A percentile compares a stretch with the other conserved stretches of the same genome.
Conservation (phyloP, 2,329 filamentous ascomycete genomes). For the Neonectria ditissima region DNA sequence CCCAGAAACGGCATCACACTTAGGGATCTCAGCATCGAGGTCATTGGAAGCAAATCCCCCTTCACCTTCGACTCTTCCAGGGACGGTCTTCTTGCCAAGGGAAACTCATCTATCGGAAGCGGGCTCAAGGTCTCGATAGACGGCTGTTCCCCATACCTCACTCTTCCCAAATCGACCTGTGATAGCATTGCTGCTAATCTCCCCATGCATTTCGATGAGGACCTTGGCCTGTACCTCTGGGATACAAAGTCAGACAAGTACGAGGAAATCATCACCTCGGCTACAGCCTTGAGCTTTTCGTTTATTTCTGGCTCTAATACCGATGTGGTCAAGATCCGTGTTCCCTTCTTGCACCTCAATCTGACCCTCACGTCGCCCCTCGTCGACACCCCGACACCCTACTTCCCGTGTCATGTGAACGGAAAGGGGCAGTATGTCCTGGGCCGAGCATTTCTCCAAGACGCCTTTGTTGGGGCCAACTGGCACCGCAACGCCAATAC, state of each 20-base stretch:
- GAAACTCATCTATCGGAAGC: constrained; percentile 32
- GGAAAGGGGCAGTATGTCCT: constrained; percentile 45
- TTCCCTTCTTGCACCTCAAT: constrained; percentile 50
- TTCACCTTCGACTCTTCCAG: constrained; percentile 14
- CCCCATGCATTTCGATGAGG: constrained; percentile 51
- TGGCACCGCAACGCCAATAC: constrained; percentile 44
- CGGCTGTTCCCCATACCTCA: constrained; percentile 55
- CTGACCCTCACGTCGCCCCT: constrained; percentile 54
- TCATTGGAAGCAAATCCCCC: constrained; percentile 33
- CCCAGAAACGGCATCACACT: constrained; percentile 46
- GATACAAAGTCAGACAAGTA: constrained; percentile 50
- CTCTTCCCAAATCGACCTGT: constrained; percentile 55
- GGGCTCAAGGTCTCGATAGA: constrained; percentile 47
- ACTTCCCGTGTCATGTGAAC: constrained; percentile 57
- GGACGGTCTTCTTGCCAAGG: constrained; percentile 45
- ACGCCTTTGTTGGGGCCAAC: constrained; percentile 58
- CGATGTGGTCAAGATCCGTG: constrained; percentile 27
- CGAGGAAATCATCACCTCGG: constrained; percentile 53
- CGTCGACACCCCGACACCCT: constrained; percentile 48
- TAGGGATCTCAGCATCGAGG: constrained; percentile 52
- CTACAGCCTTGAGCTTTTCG: constrained; percentile 55
- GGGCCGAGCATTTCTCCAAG: constrained; percentile 60
- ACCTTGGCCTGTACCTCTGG: constrained; percentile 57
- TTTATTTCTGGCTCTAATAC: constrained; percentile 45
- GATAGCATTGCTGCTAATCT: constrained; percentile 53